A percentile compares a stretch with the other conserved stretches of the same genome.
These are phyloP conservation scores for Phytophthora citrophthora DNA, from an alignment of 352 stramenopile genomes.

Conservation along the genomic window DNA sequence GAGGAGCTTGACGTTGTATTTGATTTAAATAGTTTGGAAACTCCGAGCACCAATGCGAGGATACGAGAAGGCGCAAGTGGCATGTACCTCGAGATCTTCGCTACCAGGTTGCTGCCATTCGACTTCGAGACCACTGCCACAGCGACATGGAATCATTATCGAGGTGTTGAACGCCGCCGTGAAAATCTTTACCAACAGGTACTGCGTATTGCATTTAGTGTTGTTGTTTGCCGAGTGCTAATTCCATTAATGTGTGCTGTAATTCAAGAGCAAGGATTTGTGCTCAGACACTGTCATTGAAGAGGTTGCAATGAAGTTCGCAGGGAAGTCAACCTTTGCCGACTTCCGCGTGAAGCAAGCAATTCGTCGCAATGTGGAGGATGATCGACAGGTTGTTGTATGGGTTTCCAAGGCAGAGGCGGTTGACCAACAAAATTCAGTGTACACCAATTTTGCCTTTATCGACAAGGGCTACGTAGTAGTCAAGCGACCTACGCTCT, in stretches of 20 bases:
- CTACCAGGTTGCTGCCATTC: constrained; percentile 47
- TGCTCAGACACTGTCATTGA: constrained; percentile 63
- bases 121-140: constrained; percentile 37
- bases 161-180: constrained; percentile 30
- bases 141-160: constrained; percentile 52
- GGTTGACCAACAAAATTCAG: constrained; percentile 30
- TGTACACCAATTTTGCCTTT: constrained; percentile 58
- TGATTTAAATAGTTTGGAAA: constrained; percentile 29
- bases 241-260: too few relatives aligned
- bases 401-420: constrained; percentile 64
- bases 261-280: constrained; percentile 28
- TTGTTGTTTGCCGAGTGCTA: too few relatives aligned
- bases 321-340: constrained; percentile 51
- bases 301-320: constrained; percentile 60
- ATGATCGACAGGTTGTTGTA: constrained; percentile 63
- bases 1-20: constrained; percentile 41
- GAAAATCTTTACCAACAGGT: constrained; percentile 20
- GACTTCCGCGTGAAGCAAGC: constrained; percentile 66
- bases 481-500: constrained; percentile 42
- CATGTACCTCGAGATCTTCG: constrained; percentile 51
- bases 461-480: constrained; percentile 71
- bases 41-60: constrained; percentile 22
- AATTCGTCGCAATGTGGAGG: constrained; percentile 56
- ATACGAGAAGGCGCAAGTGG: constrained; percentile 35
- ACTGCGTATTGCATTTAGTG: too few relatives aligned